Base-by-base conservation (phyloP, 2,329 filamentous ascomycete species). In the Penicillium sp. region DNA sequence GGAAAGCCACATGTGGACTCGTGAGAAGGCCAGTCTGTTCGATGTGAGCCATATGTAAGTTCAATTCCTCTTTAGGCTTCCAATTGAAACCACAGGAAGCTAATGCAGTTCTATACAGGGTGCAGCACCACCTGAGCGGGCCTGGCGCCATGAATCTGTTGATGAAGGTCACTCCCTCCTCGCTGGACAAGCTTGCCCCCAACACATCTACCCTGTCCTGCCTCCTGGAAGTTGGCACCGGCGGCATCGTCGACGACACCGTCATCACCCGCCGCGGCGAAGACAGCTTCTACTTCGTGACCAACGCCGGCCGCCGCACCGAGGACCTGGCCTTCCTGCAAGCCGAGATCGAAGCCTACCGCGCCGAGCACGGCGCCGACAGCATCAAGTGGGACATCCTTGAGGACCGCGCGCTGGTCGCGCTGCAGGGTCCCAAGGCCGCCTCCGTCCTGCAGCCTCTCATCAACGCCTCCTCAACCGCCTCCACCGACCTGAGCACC, bases 41-140 rank as follows among this genome's bases (percentile, higher is more conserved):
- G 94, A 99, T 73, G 94, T 97, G 48, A 88, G 88, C 70, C 94
- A 97, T 76, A 97, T 97, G 92, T 91, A 87, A 57, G 74, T 67
- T 14, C 27, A 14, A n/a, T 25, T 14, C 11, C 5, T 9, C 27
- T 8, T 3, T 20, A 31, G 27, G 18, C 27, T 25, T 13, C 27
- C 38, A 57, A 55, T 53, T 27, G 22, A 6, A 7, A 10, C 6
- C 11, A 41, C n/a, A 16, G 22, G 22, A 41, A 42, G 42, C 53
- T 63, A 50, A 63, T 22, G 7, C 3, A 39, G 46, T 25, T 20
- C 11, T 35, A 14, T 18, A 24, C 46, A 84, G 81, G 81, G 82
- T 86, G 48, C 92, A 96, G 76, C 91, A 96, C 72, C 82, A 86
- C 60, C 85, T 99, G 69, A 83, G 83, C 46, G 94, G 94, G 0